These are phyloP conservation scores for Hirschfeldia incana DNA, from an alignment of 345 rosid species.

Conservation along the genomic window DNA sequence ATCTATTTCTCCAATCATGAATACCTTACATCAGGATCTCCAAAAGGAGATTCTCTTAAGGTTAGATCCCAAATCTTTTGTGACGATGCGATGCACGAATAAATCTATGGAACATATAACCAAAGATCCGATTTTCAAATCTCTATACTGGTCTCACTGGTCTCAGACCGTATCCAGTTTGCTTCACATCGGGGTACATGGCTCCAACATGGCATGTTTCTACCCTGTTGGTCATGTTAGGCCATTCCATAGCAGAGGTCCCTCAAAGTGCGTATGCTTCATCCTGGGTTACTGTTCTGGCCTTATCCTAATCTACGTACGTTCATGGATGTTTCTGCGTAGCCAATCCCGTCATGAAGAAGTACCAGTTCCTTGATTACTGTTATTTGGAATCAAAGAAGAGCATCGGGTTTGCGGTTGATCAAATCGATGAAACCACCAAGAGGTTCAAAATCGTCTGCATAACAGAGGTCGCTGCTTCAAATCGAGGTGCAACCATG, in stretches of 20 bases:
- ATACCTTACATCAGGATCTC: not conserved
- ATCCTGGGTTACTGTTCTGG: slow-evolving; percentile 1
- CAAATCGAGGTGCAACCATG: not conserved
- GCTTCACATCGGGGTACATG: not conserved
- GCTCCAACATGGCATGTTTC: not conserved
- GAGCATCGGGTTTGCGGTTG: slow-evolving; percentile 7
- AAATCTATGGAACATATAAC: not conserved
- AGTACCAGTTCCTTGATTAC: not conserved
- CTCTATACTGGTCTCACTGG: not conserved
- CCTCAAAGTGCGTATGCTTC: not conserved
- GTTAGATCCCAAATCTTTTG: slow-evolving; percentile 7
- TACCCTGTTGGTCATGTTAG: not conserved
- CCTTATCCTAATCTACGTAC: not conserved
- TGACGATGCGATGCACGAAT: not conserved
- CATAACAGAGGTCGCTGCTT: not conserved
- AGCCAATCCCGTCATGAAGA: slow-evolving; percentile 19
- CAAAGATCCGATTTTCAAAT: not conserved
- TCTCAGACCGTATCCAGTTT: not conserved
- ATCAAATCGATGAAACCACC: not conserved
- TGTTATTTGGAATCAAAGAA: too few relatives aligned
- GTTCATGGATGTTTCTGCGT: not conserved
- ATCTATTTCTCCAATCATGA: not conserved
- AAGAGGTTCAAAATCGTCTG: slow-evolving; percentile 4
- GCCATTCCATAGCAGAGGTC: not conserved
- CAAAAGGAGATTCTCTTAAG: slow-evolving; percentile 5